Conservation (phyloP, 2,329 filamentous ascomycete species). For the Scopulariopsis brevicaulis region DNA sequence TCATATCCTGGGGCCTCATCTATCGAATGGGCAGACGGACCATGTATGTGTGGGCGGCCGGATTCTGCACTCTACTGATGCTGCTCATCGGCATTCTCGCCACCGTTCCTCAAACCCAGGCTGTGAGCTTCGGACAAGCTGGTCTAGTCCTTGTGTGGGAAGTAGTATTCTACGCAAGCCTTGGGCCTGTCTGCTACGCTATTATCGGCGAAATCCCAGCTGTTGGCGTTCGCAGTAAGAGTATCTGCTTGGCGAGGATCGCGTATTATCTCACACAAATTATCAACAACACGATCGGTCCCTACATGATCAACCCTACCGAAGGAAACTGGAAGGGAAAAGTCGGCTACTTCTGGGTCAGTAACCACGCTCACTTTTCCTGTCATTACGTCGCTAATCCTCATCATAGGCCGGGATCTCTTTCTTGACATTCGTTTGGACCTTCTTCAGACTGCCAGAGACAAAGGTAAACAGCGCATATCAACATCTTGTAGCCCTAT, state of each 20-base stretch:
- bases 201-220: conserved; percentile 78
- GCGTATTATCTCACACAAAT: conserved; percentile 42
- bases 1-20: conserved; percentile 31
- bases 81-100: conserved; percentile 28
- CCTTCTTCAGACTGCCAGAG: conserved; percentile 40
- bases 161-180: neutral
- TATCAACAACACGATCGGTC: conserved; percentile 13
- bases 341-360: conserved; percentile 29
- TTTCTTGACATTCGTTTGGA: conserved; percentile 30
- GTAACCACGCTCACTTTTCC: conserved; percentile 11
- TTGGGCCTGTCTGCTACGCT: conserved; percentile 64
- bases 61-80: conserved; percentile 22
- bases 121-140: neutral
- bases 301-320: conserved; percentile 24
- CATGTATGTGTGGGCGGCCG: conserved; percentile 30
- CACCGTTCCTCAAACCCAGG: conserved; percentile 16
- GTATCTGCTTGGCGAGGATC: conserved; percentile 74
- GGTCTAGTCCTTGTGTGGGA: neutral
- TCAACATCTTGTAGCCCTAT: neutral
- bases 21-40: conserved; percentile 29
- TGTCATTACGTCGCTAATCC: neutral
- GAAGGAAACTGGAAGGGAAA: conserved; percentile 24
- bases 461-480: conserved; percentile 21
- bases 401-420: conserved; percentile 11
- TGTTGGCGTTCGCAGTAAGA: conserved; percentile 78